phyloP scores from a whole-genome alignment of 2,329 filamentous ascomycete species.

The Cylindrodendrum hubeiense region DNA sequence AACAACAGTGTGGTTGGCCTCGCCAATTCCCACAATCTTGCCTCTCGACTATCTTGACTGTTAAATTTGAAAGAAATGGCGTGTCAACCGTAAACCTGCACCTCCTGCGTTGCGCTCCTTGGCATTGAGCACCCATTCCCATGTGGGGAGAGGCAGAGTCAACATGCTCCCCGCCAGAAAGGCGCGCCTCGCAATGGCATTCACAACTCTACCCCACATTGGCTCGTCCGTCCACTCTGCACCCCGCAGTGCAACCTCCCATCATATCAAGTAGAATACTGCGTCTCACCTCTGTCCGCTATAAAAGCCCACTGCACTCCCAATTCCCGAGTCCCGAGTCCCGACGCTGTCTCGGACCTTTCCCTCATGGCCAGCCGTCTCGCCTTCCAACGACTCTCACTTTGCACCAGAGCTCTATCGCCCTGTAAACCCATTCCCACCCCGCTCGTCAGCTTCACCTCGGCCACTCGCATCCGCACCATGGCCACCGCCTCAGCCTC shows the following conservation, averaged over 20 bases:
- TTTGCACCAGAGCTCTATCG: slow-evolving; percentile 18
- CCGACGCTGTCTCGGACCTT: background rate
- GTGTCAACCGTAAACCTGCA: background rate
- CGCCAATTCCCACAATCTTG: too few species aligned
- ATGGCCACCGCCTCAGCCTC: slow-evolving; percentile 46
- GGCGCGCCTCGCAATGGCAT: slow-evolving; percentile 5
- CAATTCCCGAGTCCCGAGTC: background rate
- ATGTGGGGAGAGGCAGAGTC: background rate
- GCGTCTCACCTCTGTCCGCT: background rate
- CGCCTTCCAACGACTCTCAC: slow-evolving; percentile 22
- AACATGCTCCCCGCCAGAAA: slow-evolving; percentile 6
- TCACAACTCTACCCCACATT: background rate
- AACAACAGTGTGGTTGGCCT: too few species aligned
- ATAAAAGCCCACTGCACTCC: background rate
- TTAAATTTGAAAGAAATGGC: background rate
- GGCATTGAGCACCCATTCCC: background rate
- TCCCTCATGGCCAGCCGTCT: slow-evolving; percentile 15
- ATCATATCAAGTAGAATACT: background rate
- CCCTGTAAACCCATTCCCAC: background rate
- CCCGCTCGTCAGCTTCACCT: slow-evolving; percentile 19
- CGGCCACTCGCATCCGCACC: slow-evolving; percentile 32
- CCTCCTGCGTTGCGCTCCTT: background rate
- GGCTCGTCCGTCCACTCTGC: background rate
- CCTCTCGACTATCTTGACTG: background rate
- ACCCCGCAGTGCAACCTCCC: background rate